A percentile compares a stretch with the other conserved stretches of the same genome.
Evolutionary conservation across 306 rosid species (phyloP).

Genomic region (Cucurbita argyrosperma): DNA sequence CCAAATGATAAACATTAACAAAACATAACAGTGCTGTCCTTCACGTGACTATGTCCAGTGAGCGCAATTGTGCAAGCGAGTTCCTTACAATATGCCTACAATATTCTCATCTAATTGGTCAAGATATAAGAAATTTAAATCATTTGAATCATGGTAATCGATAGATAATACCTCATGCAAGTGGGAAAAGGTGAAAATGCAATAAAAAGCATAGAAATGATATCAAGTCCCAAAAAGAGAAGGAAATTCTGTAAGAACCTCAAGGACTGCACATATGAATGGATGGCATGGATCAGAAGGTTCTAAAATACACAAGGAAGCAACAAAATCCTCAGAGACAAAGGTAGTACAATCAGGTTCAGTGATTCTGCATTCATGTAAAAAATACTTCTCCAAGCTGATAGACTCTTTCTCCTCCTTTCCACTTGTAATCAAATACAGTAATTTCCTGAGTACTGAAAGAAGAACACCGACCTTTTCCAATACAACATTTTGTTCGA

Average conservation of each 20-base stretch:
- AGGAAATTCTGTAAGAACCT: constrained; percentile 24
- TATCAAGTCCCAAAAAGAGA: not conserved
- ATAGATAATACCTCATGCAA: not conserved
- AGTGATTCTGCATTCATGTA: constrained; percentile 9
- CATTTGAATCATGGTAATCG: not conserved
- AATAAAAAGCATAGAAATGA: not conserved
- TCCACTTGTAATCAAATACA: constrained; percentile 13
- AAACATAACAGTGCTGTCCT: not conserved
- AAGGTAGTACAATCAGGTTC: not conserved
- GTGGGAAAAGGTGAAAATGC: not conserved
- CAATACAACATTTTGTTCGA: constrained; percentile 17
- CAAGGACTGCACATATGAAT: constrained; percentile 40
- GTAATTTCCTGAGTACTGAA: constrained; percentile 19
- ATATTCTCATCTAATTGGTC: not conserved
- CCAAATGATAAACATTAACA: not conserved
- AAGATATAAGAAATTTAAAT: not conserved
- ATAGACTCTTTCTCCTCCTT: constrained; percentile 8
- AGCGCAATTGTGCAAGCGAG: not conserved
- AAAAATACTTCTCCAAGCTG: constrained; percentile 22
- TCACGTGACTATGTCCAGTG: not conserved
- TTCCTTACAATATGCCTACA: not conserved
- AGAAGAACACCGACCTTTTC: constrained; percentile 26
- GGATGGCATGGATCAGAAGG: constrained; percentile 37
- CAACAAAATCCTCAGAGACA: constrained; percentile 19
- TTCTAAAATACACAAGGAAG: constrained; percentile 24